Conservation (phyloP, 2,329 filamentous ascomycete species). For the Xylariaceae sp. region DNA sequence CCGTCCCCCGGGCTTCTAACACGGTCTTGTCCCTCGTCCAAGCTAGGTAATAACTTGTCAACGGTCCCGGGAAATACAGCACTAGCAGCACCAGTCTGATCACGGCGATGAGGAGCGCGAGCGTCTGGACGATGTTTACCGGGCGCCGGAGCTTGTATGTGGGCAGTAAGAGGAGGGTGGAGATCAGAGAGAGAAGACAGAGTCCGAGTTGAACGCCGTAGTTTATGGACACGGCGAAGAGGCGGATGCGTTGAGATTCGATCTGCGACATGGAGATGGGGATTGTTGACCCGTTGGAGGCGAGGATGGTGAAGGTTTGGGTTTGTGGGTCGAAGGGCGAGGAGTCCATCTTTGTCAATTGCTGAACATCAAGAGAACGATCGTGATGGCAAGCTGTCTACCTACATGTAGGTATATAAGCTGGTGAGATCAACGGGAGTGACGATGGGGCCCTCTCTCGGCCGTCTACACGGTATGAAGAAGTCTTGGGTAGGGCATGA, state of each 20-base stretch:
- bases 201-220: slow-evolving; percentile 70
- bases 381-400: too few relatives aligned
- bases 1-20: slow-evolving; percentile 39
- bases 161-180: slow-evolving; percentile 65
- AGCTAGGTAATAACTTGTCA: slow-evolving; percentile 57
- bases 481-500: too few relatives aligned
- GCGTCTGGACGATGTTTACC: slow-evolving; percentile 63
- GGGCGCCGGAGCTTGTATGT: slow-evolving; percentile 58
- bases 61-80: slow-evolving; percentile 58
- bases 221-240: slow-evolving; percentile 49
- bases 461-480: too few relatives aligned
- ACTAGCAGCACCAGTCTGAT: slow-evolving; percentile 55
- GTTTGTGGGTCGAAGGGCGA: slow-evolving; percentile 20
- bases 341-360: neutral
- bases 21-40: slow-evolving; percentile 51
- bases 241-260: slow-evolving; percentile 22
- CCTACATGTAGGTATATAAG: too few relatives aligned
- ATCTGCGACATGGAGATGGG: slow-evolving; percentile 20
- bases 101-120: slow-evolving; percentile 57
- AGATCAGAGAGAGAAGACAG: slow-evolving; percentile 58
- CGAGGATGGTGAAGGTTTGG: slow-evolving; percentile 25
- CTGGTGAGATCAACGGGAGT: too few relatives aligned
- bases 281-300: slow-evolving; percentile 13
- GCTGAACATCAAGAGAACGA: too few relatives aligned
- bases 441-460: too few relatives aligned